phyloP scores from a whole-genome alignment of 2,329 filamentous ascomycete genomes.

The Sclerotinia sclerotiorum region DNA sequence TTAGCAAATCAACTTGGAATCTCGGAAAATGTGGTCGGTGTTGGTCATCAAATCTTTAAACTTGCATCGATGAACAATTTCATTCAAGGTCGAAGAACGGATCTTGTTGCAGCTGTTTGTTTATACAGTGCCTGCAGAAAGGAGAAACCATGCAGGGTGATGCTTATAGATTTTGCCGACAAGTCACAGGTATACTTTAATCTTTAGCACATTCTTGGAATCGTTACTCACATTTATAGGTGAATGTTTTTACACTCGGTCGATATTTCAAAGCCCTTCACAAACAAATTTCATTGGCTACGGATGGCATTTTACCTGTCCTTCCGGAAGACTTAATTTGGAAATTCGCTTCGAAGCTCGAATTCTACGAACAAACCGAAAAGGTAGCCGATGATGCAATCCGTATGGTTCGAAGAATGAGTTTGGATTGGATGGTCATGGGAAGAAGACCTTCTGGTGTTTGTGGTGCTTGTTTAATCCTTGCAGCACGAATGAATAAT shows the following conservation, averaged over 20 bases:
- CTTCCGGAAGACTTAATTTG: conserved; percentile 88
- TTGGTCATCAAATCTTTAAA: conserved; percentile 72
- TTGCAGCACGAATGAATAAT: conserved; percentile 97
- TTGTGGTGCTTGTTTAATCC: conserved; percentile 88
- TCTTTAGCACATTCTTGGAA: conserved; percentile 1
- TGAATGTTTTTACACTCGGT: conserved; percentile 91
- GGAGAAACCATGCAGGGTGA: conserved; percentile 74
- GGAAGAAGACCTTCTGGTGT: conserved; percentile 91
- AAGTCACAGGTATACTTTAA: conserved; percentile 54
- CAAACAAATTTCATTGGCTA: conserved; percentile 68
- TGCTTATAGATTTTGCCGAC: conserved; percentile 96
- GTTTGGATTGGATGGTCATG: conserved; percentile 94
- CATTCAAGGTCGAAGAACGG: conserved; percentile 80
- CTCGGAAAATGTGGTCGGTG: conserved; percentile 61
- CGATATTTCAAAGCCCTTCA: conserved; percentile 84
- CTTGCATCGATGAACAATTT: conserved; percentile 73
- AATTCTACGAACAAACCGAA: conserved; percentile 79
- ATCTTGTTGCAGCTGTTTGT: conserved; percentile 85
- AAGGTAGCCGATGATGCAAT: conserved; percentile 87
- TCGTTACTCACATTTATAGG: conserved; percentile 41
- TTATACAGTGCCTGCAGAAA: conserved; percentile 86
- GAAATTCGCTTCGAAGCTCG: conserved; percentile 86
- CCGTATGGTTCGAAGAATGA: conserved; percentile 88
- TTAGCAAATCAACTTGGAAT: conserved; percentile 61
- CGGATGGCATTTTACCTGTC: conserved; percentile 65